Base-by-base conservation (phyloP, 129 eudicot genomes). In the Tagetes erecta region DNA sequence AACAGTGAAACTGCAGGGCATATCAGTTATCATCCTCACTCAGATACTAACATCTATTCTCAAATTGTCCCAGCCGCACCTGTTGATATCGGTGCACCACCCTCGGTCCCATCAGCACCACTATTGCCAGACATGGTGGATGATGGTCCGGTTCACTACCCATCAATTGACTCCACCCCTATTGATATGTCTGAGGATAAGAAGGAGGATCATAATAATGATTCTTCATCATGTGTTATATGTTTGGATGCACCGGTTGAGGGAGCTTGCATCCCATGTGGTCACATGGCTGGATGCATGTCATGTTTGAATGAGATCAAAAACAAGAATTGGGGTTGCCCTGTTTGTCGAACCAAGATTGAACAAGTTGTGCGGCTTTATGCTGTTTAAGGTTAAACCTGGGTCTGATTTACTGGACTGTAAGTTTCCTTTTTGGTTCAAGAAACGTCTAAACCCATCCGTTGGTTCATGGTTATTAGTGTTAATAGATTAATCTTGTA, bases 231-330 rank as follows among this genome's bases (percentile, higher is more conserved):
- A 3, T 94, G 98, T 83, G 88, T 92, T 35, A 87, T 94, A 82
- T 94, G 98, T 78, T 83, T 94, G 72, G 98, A 94, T 83, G 97
- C 96, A 36, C 96, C 93, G 8, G 84, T 91, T 37, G 98, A 94
- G 83, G 98, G 96, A 76, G 97, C 96, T 67, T 94, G 98, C 63
- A 82, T 94, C 34, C 98, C 98, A 0, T 94, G 98, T 80, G 98
- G 98, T 8, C 98, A 94, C 83, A 84, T 94, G 98, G 97, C 91
- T 71, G 98, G 98, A 71, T 94, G 98, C 86, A 94, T 94, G 97
- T 75, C 91, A 0, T 94, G 97, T 86, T 82, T 94, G 87, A 88
- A 75, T 13, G 98, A 90, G 59, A 81, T 94, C 57, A 83, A 88
- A 78, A 84, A 53, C 45, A 94, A 94, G 84, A 90, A 88, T 57